These are phyloP conservation scores for Aspergillus nanangensis DNA, from an alignment of 495 filamentous ascomycete species.

Conservation along the genomic window DNA sequence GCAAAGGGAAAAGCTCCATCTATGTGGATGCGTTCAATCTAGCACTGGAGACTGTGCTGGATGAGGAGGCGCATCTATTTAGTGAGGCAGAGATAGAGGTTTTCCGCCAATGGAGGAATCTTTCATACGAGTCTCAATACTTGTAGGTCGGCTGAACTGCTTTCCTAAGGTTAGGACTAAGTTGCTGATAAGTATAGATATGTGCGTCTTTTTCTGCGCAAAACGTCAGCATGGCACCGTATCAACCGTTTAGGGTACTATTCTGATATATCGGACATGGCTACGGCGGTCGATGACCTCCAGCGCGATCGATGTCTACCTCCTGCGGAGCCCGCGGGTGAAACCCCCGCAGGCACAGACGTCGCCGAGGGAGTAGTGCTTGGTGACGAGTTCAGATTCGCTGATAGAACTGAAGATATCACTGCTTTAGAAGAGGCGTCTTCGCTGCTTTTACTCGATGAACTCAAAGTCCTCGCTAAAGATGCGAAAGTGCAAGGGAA, in stretches of 20 bases:
- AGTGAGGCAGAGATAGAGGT: slow-evolving; percentile 72
- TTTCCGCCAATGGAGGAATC: slow-evolving; percentile 67
- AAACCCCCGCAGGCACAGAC: slow-evolving; percentile 43
- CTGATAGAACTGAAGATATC: slow-evolving; percentile 71
- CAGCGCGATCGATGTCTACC: slow-evolving; percentile 36
- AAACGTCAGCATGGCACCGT: slow-evolving; percentile 92
- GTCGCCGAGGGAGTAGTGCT: slow-evolving; percentile 45
- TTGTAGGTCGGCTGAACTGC: slow-evolving; percentile 52
- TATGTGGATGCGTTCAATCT: slow-evolving; percentile 98
- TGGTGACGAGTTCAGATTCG: slow-evolving; percentile 62
- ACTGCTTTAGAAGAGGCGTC: slow-evolving; percentile 82
- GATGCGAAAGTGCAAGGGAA: slow-evolving; percentile 85
- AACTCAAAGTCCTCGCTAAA: slow-evolving; percentile 80
- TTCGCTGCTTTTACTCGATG: slow-evolving; percentile 73
- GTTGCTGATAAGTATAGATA: too few species aligned
- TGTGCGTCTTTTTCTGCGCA: slow-evolving; percentile 89
- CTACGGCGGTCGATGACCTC: slow-evolving; percentile 58
- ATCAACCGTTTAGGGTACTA: slow-evolving; percentile 71
- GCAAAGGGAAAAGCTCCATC: slow-evolving; percentile 72
- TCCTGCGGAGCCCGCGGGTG: slow-evolving; percentile 21
- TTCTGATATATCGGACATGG: slow-evolving; percentile 74
- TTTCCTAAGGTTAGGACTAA: too few species aligned
- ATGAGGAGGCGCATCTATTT: slow-evolving; percentile 87
- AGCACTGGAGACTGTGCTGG: slow-evolving; percentile 83
- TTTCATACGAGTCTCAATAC: slow-evolving; percentile 88